Evolutionary conservation across 768 basidiomycete genomes (phyloP), one percentile per base, ranked within the genome.

Genomic region (Podaxis sp.): DNA sequence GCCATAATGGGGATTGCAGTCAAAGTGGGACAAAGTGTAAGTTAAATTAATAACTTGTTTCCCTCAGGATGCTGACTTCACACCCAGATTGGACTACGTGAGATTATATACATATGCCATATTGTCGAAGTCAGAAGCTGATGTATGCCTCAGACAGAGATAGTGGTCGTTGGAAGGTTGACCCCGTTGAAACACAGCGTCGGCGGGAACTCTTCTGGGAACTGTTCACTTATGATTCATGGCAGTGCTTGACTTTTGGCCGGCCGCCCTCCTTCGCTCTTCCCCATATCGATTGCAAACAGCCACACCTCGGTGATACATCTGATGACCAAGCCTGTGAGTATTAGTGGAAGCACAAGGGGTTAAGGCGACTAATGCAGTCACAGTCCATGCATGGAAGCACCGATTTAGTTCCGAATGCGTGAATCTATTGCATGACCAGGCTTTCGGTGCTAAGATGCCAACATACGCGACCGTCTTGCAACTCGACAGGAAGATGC

Each of bases 151-250:
- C 67, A 89, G 88, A 89, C 74, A 84, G 87, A 40, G 88, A 89
- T 72, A 86, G 85, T 63, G 86, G 86, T n/a, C 81, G 79, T 61
- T 89, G 85, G 84, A 86, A 85, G 44, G 80, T 84, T 19, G 86
- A 88, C 66, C 69, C 74, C 26, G 71, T 75, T 49, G 87, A 89
- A 72, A 85, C 87, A 0, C 80, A 84, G 62, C 77, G 82, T 33
- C 81, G 88, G n/a, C 82, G 87, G 6, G 85, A 87, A 69, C 69
- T 88, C 28, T 88, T 89, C 67, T 89, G 88, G 88, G 88, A 89
- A 68, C 59, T 84, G 22, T 84, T 81, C 72, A 83, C 79, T 8
- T 79, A 82, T 58, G 76, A 83, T 68, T 84, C 81, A 17, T 80
- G 80, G 77, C 81, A 88, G 79, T 88, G 86, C 66, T 77, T 85